These are phyloP conservation scores for Exophiala sp. DNA, from an alignment of 2,329 filamentous ascomycete species.

Conservation along the genomic window DNA sequence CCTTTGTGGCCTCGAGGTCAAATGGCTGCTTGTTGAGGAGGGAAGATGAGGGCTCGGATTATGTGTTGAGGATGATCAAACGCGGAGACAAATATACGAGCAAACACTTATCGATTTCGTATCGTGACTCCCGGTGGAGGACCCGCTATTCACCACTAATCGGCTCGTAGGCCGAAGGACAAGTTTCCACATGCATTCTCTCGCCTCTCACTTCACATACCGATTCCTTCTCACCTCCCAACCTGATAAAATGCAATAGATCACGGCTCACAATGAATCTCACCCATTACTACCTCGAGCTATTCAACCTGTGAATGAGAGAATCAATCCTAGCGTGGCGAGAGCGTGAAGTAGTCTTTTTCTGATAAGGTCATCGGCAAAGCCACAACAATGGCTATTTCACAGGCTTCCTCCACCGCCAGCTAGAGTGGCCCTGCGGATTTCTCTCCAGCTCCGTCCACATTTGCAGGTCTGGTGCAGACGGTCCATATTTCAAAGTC, in stretches of 20 bases:
- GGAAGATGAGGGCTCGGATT: background rate
- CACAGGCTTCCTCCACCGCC: slow-evolving; percentile 16
- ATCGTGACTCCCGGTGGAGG: too few relatives aligned
- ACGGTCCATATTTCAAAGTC: slow-evolving; percentile 15
- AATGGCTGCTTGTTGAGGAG: background rate
- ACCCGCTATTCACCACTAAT: too few relatives aligned
- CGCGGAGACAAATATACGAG: too few relatives aligned
- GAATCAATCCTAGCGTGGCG: too few relatives aligned
- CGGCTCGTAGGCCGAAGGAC: too few relatives aligned
- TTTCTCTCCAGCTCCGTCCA: slow-evolving; percentile 16
- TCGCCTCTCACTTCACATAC: too few relatives aligned
- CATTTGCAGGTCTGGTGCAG: slow-evolving; percentile 1
- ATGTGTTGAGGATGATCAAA: background rate
- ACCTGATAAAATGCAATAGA: background rate
- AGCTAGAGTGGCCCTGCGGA: slow-evolving; percentile 19
- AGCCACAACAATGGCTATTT: background rate
- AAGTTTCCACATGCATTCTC: too few relatives aligned
- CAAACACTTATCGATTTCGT: too few relatives aligned
- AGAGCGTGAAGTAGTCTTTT: too few relatives aligned
- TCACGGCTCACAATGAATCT: background rate
- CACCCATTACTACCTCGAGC: background rate
- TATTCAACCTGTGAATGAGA: too few relatives aligned
- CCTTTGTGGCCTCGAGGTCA: background rate
- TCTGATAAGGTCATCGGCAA: too few relatives aligned
- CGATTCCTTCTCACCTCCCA: too few relatives aligned